Conservation (phyloP, 164 flowering plant species). For the Magnolia kwangsiensis region DNA sequence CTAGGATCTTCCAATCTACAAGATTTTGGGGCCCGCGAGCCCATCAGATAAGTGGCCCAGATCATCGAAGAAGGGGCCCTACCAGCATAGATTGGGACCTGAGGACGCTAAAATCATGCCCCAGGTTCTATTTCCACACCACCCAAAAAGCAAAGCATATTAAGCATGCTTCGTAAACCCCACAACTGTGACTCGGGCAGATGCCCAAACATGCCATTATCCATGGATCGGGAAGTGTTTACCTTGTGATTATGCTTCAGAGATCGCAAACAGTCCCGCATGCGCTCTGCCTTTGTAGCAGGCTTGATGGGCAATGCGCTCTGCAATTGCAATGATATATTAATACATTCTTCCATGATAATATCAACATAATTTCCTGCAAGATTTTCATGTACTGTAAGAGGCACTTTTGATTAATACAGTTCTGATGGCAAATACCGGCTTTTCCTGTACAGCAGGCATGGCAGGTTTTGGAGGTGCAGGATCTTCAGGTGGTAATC, state of each 20-base stretch:
- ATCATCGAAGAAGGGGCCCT: too few species aligned
- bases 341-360: background rate
- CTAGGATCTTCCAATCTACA: too few species aligned
- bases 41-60: too few species aligned
- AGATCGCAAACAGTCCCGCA: constrained; percentile 88
- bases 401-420: background rate
- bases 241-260: constrained; percentile 91
- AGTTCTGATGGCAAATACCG: constrained; percentile 34
- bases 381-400: background rate
- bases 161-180: background rate
- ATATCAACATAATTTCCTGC: background rate
- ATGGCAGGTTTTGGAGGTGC: constrained; percentile 57
- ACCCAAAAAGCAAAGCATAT: background rate
- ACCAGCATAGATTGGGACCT: background rate
- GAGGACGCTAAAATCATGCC: background rate
- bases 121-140: background rate
- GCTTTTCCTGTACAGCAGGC: constrained; percentile 78
- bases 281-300: constrained; percentile 85
- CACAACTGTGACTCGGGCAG: background rate
- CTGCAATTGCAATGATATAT: constrained; percentile 35
- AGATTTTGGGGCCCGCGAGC: too few species aligned
- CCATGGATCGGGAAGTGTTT: constrained; percentile 11
- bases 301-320: constrained; percentile 74
- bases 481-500: constrained; percentile 87
- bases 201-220: background rate